These are phyloP conservation scores for Cucurbitaria berberidis DNA, from an alignment of 2,329 filamentous ascomycete species.

Conservation along the genomic window DNA sequence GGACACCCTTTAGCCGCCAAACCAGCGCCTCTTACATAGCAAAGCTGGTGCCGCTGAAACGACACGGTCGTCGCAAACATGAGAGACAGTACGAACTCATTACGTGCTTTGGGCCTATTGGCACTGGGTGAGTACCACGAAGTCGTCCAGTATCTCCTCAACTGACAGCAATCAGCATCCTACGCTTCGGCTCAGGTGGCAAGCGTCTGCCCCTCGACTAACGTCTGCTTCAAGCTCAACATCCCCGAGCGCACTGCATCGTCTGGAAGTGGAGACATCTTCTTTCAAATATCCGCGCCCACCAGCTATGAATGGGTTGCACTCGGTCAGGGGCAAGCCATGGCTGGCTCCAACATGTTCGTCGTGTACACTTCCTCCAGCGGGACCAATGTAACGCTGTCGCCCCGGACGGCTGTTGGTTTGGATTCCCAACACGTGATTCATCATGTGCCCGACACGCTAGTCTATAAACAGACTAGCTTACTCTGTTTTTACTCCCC, in stretches of 20 bases:
- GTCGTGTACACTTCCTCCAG: constrained; percentile 61
- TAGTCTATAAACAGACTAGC: too few relatives aligned
- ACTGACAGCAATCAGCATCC: constrained; percentile 33
- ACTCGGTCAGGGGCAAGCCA: constrained; percentile 61
- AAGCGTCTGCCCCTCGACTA: constrained; percentile 31
- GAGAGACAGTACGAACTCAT: constrained; percentile 17
- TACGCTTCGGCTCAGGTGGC: constrained; percentile 39
- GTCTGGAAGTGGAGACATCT: constrained; percentile 61
- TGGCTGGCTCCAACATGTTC: constrained; percentile 65
- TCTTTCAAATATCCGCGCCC: constrained; percentile 63
- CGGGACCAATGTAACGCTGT: constrained; percentile 64
- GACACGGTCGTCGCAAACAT: constrained; percentile 10
- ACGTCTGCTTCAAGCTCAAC: constrained; percentile 59
- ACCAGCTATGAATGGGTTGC: constrained; percentile 61
- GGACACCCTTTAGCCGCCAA: not conserved
- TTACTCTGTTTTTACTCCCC: too few relatives aligned
- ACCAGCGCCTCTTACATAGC: not conserved
- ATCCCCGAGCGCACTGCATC: constrained; percentile 60
- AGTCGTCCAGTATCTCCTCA: not conserved
- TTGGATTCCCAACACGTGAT: too few relatives aligned
- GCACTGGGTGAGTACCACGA: constrained; percentile 33
- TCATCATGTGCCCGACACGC: too few relatives aligned
- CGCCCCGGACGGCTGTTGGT: too few relatives aligned
- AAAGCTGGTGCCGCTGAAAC: not conserved
- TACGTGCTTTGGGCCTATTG: constrained; percentile 27